Evolutionary conservation across 257 asterid species (phyloP), one percentile per base, ranked within the genome.

Genomic region (Leonotis leonurus): DNA sequence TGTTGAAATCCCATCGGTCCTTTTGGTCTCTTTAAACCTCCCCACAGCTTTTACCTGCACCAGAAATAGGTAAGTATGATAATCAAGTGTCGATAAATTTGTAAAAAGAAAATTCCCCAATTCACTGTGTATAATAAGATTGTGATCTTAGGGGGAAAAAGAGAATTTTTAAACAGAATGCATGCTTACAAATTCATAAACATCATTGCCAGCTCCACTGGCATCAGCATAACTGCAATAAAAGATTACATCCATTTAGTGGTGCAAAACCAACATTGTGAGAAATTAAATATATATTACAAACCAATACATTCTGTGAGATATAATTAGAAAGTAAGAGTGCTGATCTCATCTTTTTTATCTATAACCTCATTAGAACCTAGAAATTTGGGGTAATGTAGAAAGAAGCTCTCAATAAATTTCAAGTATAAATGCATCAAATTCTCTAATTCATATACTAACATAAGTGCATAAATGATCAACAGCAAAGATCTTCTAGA

Each of bases 121-220:
- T 25, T 14, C 12, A 25, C 55, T 55, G 37, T 17, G 16, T n/a
- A 5, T 25, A 24, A 35, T 5, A 18, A 26, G 26, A 21, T 49
- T 17, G 60, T 22, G 24, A 8, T 20, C 16, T 33, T 12, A 45
- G 44, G 33, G n/a, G n/a, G 20, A 32, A 25, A 18, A 56, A 3
- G 6, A 17, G 44, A 46, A 33, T 18, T 25, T 18, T 22, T 52
- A 37, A 52, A 33, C n/a, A 48, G 25, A 27, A 6, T 3, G 6
- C 3, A 27, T 27, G 33, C 91, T 76, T 69, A 81, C 91, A 70
- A 74, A 84, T 78, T 83, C 87, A 74, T 83, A 83, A 64, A 80
- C 90, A 67, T 83, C 90, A 5, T 78, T 76, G 36, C 80, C 85
- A 68, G 88, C 88, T 68, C 88, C 91, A 70, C 85, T 81, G 49